Conservation (phyloP, 306 rosid genomes). For the Cercis canadensis region DNA sequence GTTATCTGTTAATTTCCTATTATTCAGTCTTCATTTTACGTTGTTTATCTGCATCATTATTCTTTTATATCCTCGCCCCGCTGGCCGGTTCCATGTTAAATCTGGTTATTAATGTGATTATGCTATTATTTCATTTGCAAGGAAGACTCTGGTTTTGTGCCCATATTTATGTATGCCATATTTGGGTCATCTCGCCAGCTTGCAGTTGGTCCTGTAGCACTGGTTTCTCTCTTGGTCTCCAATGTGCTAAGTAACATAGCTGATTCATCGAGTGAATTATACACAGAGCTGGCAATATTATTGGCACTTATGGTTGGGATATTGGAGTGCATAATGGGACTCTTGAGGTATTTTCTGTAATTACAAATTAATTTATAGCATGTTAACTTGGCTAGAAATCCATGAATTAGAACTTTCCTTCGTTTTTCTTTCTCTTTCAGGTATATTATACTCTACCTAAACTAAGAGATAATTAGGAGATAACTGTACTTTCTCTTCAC, state of each 20-base stretch:
- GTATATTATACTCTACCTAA: slow-evolving; percentile 8
- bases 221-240: slow-evolving; percentile 92
- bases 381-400: slow-evolving; percentile 25
- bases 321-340: slow-evolving; percentile 92
- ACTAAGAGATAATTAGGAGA: not conserved
- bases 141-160: slow-evolving; percentile 80
- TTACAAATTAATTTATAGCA: not conserved
- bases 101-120: slow-evolving; percentile 37
- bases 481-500: slow-evolving; percentile 12
- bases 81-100: not conserved
- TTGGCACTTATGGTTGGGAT: slow-evolving; percentile 97
- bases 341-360: slow-evolving; percentile 66
- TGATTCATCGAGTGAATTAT: slow-evolving; percentile 76
- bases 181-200: slow-evolving; percentile 99
- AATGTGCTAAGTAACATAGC: slow-evolving; percentile 78
- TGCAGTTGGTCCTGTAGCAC: slow-evolving; percentile 99
- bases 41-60: slow-evolving; percentile 16
- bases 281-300: slow-evolving; percentile 87
- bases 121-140: slow-evolving; percentile 36
- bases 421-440: slow-evolving; percentile 11
- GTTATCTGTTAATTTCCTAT: slow-evolving; percentile 8
- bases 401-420: slow-evolving; percentile 2
- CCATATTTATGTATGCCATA: slow-evolving; percentile 85
- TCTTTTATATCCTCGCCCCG: slow-evolving; percentile 7
- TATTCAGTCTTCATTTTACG: slow-evolving; percentile 6